phyloP scores from a whole-genome alignment of 2,329 filamentous ascomycete species.

The Emericellopsis cladophorae region DNA sequence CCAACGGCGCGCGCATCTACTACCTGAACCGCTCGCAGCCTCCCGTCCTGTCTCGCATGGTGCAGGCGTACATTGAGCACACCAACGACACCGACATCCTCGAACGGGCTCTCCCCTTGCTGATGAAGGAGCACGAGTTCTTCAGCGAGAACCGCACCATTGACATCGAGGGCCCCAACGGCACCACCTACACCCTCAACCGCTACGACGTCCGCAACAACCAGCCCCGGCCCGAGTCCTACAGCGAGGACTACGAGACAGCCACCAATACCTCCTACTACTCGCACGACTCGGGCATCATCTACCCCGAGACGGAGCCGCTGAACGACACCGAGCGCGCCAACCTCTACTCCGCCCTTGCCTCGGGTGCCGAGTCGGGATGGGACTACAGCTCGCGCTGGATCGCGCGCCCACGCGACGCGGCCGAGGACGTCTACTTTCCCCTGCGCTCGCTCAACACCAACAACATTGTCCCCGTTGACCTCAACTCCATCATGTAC shows the following conservation, averaged over 20 bases:
- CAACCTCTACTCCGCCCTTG: slow-evolving; percentile 47
- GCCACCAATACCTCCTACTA: slow-evolving; percentile 55
- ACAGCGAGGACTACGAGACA: slow-evolving; percentile 50
- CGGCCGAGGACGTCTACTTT: slow-evolving; percentile 48
- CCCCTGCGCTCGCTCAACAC: slow-evolving; percentile 52
- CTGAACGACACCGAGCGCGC: slow-evolving; percentile 40
- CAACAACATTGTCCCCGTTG: slow-evolving; percentile 45
- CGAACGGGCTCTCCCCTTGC: slow-evolving; percentile 44
- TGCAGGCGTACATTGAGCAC: slow-evolving; percentile 49
- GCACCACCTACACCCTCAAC: slow-evolving; percentile 41
- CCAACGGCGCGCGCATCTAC: slow-evolving; percentile 55
- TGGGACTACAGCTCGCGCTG: slow-evolving; percentile 52
- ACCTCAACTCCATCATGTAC: slow-evolving; percentile 58
- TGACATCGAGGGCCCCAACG: slow-evolving; percentile 25
- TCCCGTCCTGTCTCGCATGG: slow-evolving; percentile 53
- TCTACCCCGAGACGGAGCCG: slow-evolving; percentile 37
- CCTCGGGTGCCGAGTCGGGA: slow-evolving; percentile 52
- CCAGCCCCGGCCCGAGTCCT: slow-evolving; percentile 55
- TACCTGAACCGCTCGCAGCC: slow-evolving; percentile 59
- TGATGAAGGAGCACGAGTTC: slow-evolving; percentile 52
- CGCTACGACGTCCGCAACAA: slow-evolving; percentile 50
- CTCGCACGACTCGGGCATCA: slow-evolving; percentile 35
- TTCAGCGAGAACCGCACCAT: slow-evolving; percentile 50
- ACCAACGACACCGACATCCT: slow-evolving; percentile 51
- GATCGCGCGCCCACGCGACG: slow-evolving; percentile 43